These are phyloP conservation scores for Lycium ferocissimum DNA, from an alignment of 257 asterid genomes.

Conservation along the genomic window DNA sequence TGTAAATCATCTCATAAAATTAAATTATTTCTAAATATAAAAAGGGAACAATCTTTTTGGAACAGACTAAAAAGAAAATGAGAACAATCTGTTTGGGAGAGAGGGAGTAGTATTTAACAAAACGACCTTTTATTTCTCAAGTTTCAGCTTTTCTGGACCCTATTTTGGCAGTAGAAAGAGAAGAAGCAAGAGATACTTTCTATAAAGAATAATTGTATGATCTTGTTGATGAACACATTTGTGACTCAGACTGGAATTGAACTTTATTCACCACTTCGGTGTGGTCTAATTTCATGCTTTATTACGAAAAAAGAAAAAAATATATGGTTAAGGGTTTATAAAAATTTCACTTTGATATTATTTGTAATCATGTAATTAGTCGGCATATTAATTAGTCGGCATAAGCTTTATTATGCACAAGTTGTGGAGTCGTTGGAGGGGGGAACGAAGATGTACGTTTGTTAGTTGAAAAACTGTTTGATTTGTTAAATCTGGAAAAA, in stretches of 20 bases:
- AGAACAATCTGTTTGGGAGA: too few species aligned
- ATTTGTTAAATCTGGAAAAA: neutral
- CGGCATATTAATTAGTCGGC: too few species aligned
- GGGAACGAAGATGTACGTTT: neutral
- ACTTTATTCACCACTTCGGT: neutral
- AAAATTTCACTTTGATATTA: too few species aligned
- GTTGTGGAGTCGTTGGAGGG: neutral
- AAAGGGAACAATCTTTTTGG: too few species aligned
- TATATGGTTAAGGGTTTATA: neutral
- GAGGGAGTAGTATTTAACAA: too few species aligned
- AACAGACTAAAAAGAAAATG: too few species aligned
- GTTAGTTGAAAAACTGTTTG: conserved; percentile 9
- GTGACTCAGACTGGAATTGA: too few species aligned
- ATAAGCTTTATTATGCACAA: neutral
- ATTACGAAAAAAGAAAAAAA: neutral
- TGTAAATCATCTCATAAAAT: too few species aligned
- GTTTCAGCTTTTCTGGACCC: neutral
- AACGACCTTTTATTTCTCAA: neutral
- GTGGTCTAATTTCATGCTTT: neutral
- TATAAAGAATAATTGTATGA: neutral
- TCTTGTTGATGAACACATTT: neutral
- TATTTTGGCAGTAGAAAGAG: neutral
- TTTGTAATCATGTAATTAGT: too few species aligned
- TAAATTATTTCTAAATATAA: too few species aligned
- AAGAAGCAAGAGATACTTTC: neutral